These are phyloP conservation scores for Pseudocercospora musae DNA, from an alignment of 2,329 filamentous ascomycete genomes.

Conservation along the genomic window DNA sequence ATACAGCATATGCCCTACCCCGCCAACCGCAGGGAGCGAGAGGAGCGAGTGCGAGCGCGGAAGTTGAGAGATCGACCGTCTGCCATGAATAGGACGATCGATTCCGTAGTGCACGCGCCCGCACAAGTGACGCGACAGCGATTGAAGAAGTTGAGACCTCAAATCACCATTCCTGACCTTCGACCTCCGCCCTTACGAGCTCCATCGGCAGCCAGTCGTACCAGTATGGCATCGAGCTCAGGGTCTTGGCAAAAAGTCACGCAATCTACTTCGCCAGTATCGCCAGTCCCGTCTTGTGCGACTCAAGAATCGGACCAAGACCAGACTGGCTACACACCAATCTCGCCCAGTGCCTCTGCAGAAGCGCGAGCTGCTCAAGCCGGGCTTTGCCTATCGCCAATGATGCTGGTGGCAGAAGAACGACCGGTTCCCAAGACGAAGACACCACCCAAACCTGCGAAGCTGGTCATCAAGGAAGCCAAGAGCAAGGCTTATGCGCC, in stretches of 20 bases:
- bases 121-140: slow-evolving; percentile 23
- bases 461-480: slow-evolving; percentile 29
- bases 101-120: slow-evolving; percentile 27
- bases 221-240: slow-evolving; percentile 26
- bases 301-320: slow-evolving; percentile 21
- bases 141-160: slow-evolving; percentile 31
- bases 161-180: slow-evolving; percentile 31
- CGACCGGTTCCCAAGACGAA: slow-evolving; percentile 30
- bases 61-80: slow-evolving; percentile 34
- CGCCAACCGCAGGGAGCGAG: slow-evolving; percentile 28
- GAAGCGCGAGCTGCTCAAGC: slow-evolving; percentile 13
- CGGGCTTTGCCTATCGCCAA: slow-evolving; percentile 28
- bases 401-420: slow-evolving; percentile 37
- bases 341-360: slow-evolving; percentile 25
- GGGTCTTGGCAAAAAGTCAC: slow-evolving; percentile 31
- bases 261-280: slow-evolving; percentile 30
- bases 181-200: slow-evolving; percentile 26
- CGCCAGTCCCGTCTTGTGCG: slow-evolving; percentile 27
- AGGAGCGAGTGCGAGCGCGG: slow-evolving; percentile 33
- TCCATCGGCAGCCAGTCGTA: slow-evolving; percentile 24
- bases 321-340: slow-evolving; percentile 27
- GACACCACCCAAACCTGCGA: slow-evolving; percentile 27
- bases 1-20: slow-evolving; percentile 19
- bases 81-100: slow-evolving; percentile 24
- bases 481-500: slow-evolving; percentile 30